A percentile compares a stretch with the other conserved stretches of the same genome.
Evolutionary conservation across 2,329 filamentous ascomycete genomes (phyloP).

Genomic region (Botrytis galanthina): DNA sequence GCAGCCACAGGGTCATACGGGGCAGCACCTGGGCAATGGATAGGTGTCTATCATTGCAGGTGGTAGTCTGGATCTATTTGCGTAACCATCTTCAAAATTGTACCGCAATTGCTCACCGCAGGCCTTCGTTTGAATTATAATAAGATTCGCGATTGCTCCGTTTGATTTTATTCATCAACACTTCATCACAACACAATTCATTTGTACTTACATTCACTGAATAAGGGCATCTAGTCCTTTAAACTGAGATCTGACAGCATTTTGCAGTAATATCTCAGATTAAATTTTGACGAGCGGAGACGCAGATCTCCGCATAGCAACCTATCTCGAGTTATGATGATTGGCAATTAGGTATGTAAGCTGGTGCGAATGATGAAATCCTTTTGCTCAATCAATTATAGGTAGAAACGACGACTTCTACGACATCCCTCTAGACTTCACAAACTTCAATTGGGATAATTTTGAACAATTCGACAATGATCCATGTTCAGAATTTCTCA

Average conservation of each 20-base stretch:
- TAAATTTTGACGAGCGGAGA: too few species aligned
- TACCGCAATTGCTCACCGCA: background rate
- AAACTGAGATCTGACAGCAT: background rate
- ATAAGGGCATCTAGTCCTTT: background rate
- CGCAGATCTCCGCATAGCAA: too few species aligned
- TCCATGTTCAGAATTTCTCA: too few species aligned
- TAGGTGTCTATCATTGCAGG: background rate
- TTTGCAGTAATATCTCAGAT: too few species aligned
- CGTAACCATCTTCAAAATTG: background rate
- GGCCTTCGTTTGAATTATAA: background rate
- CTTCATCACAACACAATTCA: background rate
- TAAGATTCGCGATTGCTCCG: background rate
- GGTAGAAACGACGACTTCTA: too few species aligned
- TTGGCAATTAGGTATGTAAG: too few species aligned
- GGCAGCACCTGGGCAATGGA: background rate
- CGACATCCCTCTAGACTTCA: too few species aligned
- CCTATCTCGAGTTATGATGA: too few species aligned
- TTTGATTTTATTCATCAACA: background rate
- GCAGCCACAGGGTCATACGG: background rate
- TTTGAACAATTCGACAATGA: too few species aligned
- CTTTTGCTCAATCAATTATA: too few species aligned
- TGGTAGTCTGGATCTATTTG: background rate
- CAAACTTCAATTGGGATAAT: too few species aligned
- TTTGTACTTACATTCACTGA: background rate
- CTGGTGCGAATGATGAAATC: too few species aligned